phyloP scores from a whole-genome alignment of 1,284 basidiomycete species.

The Microbotryum lychnidis-dioicae region DNA sequence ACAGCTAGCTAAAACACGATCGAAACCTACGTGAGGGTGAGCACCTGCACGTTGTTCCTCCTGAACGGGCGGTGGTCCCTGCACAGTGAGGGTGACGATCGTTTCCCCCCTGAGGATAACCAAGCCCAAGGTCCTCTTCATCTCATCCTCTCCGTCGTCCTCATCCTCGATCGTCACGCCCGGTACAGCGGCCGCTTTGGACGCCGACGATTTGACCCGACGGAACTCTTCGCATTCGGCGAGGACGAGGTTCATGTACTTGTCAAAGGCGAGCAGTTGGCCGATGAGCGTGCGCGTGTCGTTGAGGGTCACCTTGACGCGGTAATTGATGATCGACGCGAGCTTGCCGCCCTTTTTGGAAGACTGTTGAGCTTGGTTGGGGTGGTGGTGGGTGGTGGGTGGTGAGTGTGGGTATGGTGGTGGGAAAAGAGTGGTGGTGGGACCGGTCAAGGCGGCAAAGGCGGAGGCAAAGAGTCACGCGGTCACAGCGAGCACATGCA shows the following conservation, averaged over 20 bases:
- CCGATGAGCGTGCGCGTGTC: conserved; percentile 92
- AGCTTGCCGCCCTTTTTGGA: conserved; percentile 82
- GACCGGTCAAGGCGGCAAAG: no score
- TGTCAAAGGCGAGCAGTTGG: conserved; percentile 98
- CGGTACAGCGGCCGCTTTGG: conserved; percentile 40
- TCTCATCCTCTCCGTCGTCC: conserved; percentile 63
- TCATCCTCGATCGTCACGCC: conserved; percentile 26
- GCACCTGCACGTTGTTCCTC: conserved; percentile 50
- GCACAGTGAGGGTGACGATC: conserved; percentile 88
- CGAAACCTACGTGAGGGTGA: no score
- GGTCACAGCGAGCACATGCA: no score
- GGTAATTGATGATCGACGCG: conserved; percentile 95
- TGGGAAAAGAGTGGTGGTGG: no score
- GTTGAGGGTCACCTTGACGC: conserved; percentile 94
- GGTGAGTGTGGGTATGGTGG: no score
- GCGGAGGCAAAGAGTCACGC: no score
- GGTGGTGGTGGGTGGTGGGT: no score
- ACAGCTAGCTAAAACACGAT: background rate
- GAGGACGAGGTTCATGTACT: conserved; percentile 98
- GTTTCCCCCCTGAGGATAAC: conserved; percentile 95
- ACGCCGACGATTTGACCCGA: conserved; percentile 64
- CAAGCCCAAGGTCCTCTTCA: conserved; percentile 90
- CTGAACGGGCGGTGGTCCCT: conserved; percentile 88
- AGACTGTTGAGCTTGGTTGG: conserved; percentile 1
- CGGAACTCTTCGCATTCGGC: conserved; percentile 96